These are phyloP conservation scores for Fonsecaea multimorphosa DNA, from an alignment of 2,329 filamentous ascomycete genomes.

Conservation along the genomic window DNA sequence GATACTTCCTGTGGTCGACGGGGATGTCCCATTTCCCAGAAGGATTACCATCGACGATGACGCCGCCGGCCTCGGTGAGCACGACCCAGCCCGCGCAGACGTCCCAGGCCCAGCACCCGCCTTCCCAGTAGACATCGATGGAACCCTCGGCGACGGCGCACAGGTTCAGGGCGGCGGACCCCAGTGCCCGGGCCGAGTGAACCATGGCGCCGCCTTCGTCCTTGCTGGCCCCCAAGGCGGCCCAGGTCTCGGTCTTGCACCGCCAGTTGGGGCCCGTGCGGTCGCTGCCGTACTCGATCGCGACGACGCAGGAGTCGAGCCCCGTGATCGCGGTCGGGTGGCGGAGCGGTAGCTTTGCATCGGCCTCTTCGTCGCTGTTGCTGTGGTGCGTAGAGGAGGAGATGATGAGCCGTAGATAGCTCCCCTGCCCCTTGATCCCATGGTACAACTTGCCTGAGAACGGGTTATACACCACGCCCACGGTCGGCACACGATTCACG, in stretches of 20 bases:
- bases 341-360: conserved; percentile 54
- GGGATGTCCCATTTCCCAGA: conserved; percentile 55
- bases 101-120: conserved; percentile 70
- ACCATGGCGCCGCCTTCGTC: conserved; percentile 67
- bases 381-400: background rate
- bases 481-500: conserved; percentile 56
- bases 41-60: conserved; percentile 63
- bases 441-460: conserved; percentile 63
- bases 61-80: conserved; percentile 64
- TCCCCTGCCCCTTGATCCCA: conserved; percentile 62
- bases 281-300: conserved; percentile 68
- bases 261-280: conserved; percentile 63
- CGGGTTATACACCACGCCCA: conserved; percentile 68
- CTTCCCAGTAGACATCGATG: conserved; percentile 69
- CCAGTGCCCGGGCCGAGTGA: conserved; percentile 62
- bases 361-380: background rate
- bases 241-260: conserved; percentile 63
- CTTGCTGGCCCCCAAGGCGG: conserved; percentile 53
- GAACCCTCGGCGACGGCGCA: conserved; percentile 64
- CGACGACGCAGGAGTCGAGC: conserved; percentile 60
- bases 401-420: conserved; percentile 52
- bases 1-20: conserved; percentile 64
- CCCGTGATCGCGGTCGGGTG: conserved; percentile 54
- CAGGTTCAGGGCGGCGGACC: conserved; percentile 66
- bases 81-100: conserved; percentile 69